A percentile compares a stretch with the other conserved stretches of the same genome.
phyloP scores from a whole-genome alignment of 345 rosid genomes.

The Ceriops zippeliana region DNA sequence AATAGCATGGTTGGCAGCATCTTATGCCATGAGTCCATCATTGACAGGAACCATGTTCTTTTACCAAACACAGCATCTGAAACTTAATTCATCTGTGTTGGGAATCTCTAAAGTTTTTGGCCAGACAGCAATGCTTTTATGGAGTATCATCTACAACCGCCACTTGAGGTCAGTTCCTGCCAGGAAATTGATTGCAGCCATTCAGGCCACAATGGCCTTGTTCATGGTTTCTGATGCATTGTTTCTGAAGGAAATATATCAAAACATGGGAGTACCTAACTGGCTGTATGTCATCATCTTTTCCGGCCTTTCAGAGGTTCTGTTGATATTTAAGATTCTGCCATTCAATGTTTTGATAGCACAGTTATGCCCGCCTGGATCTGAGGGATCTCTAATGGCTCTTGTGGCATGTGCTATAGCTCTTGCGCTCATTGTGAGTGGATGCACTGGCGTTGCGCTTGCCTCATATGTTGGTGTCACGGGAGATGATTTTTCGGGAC shows the following conservation, averaged over 20 bases:
- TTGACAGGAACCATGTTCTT: slow-evolving; percentile 91
- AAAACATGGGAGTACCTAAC: slow-evolving; percentile 56
- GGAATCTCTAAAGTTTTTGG: slow-evolving; percentile 89
- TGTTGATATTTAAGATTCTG: slow-evolving; percentile 66
- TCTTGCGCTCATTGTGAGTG: slow-evolving; percentile 65
- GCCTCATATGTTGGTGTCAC: slow-evolving; percentile 60
- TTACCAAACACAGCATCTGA: slow-evolving; percentile 69
- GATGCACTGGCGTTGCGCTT: slow-evolving; percentile 71
- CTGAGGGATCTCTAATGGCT: slow-evolving; percentile 89
- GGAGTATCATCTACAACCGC: slow-evolving; percentile 64
- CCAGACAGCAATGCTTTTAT: slow-evolving; percentile 70
- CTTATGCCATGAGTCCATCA: slow-evolving; percentile 68
- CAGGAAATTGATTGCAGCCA: slow-evolving; percentile 54
- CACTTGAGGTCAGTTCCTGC: slow-evolving; percentile 55
- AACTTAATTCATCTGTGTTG: slow-evolving; percentile 50
- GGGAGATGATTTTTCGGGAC: slow-evolving; percentile 60
- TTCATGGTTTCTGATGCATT: slow-evolving; percentile 68
- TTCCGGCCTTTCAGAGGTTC: slow-evolving; percentile 68
- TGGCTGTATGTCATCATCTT: slow-evolving; percentile 52
- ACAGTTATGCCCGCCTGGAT: slow-evolving; percentile 70
- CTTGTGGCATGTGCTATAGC: slow-evolving; percentile 73
- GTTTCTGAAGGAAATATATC: slow-evolving; percentile 63
- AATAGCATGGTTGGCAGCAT: slow-evolving; percentile 70
- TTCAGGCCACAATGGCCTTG: slow-evolving; percentile 60
- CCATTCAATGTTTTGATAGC: slow-evolving; percentile 75